Base-by-base conservation (phyloP, 2,329 filamentous ascomycete species). In the Aspergillus tamarii region DNA sequence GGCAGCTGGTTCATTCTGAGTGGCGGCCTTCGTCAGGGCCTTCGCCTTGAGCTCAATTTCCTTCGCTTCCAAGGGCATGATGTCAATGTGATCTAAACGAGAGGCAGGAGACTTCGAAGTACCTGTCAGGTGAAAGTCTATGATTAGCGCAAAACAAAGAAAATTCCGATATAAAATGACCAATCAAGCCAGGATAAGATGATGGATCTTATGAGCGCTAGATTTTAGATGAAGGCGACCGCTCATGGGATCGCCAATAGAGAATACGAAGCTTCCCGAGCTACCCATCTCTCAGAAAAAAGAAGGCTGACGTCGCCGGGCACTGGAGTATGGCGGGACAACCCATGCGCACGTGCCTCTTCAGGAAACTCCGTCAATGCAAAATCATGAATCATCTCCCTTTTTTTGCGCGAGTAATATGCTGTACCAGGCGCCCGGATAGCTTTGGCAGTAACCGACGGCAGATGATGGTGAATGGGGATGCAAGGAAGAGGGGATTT, bases 21-120 rank as follows among this genome's bases (percentile, higher is more conserved):
- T 83, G 50, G 92, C 84, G 28, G 92, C 92, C 82, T 96, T 97
- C 71, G 86, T 87, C 74, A 98, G 86, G 74, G 90, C 88, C 81
- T 92, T 91, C 73, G 93, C 88, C 78, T 89, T 89, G 73, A 89
- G 82, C 72, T 90, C 87, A 61, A 97, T 90, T 75, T 94, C 91
- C 80, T 92, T 92, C 74, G 89, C 87, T 73, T 96, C 91, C 90
- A 96, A 93, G 61, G 72, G 65, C 69, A 70, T 66, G 45, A 61
- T 65, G 57, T 34, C 41, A 28, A 36, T 41, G 23, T 26, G 43
- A 56, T 58, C 21, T 52, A 43, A 60, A 36, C 16, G 50, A 48
- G 32, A n/a, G 45, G 43, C 28, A 32, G 43, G 26, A 58, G 53
- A 48, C 43, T 26, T 53, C 43, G 57, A 56, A 28, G 54, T 43